Conservation (phyloP, 148 eudicot species). For the Cornus controversa region DNA sequence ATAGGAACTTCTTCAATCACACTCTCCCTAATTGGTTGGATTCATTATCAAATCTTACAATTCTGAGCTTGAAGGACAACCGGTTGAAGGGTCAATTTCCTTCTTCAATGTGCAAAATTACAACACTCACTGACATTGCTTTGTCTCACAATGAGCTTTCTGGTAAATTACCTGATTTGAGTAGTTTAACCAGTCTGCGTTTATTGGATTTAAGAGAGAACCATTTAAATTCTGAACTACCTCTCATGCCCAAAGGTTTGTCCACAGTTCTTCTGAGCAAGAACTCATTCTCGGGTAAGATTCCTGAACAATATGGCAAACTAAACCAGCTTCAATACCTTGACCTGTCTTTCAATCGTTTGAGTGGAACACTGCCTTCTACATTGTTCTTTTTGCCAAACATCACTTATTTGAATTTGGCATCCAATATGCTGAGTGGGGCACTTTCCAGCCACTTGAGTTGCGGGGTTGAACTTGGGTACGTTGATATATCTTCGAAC, state of each 20-base stretch:
- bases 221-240: slow-evolving; percentile 44
- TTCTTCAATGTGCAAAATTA: slow-evolving; percentile 33
- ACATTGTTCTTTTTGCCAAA: slow-evolving; percentile 51
- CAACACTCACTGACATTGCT: slow-evolving; percentile 44
- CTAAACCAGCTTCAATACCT: slow-evolving; percentile 54
- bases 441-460: slow-evolving; percentile 34
- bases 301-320: slow-evolving; percentile 41
- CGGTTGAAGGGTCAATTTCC: slow-evolving; percentile 58
- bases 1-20: slow-evolving; percentile 65
- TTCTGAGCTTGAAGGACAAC: slow-evolving; percentile 65
- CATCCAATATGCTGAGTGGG: slow-evolving; percentile 54
- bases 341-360: slow-evolving; percentile 55
- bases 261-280: slow-evolving; percentile 50
- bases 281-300: slow-evolving; percentile 44
- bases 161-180: slow-evolving; percentile 56
- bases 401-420: slow-evolving; percentile 60
- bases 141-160: slow-evolving; percentile 51
- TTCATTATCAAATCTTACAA: slow-evolving; percentile 48
- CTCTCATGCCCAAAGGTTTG: slow-evolving; percentile 53
- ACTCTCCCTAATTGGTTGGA: slow-evolving; percentile 59
- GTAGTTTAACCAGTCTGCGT: slow-evolving; percentile 37
- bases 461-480: slow-evolving; percentile 54
- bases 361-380: slow-evolving; percentile 42
- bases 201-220: slow-evolving; percentile 69
- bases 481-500: slow-evolving; percentile 57